Base-by-base conservation (phyloP, 176 grass and related monocot species). In the Pontederia paniculata region DNA sequence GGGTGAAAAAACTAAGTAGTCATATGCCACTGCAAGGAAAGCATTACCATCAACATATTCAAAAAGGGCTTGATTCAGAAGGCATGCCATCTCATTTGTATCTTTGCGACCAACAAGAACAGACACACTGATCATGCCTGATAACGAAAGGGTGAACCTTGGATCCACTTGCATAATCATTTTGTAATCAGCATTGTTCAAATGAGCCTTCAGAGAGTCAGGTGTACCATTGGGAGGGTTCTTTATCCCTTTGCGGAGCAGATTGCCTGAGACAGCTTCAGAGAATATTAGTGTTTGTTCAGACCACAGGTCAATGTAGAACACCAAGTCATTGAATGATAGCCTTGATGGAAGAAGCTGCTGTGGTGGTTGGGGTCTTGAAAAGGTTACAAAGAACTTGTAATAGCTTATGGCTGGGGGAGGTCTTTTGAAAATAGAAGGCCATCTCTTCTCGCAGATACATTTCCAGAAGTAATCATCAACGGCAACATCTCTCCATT, bases 221-320 rank as follows among this genome's bases (percentile, higher is more conserved):
- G 57, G 57, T 59, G n/a, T 42, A 8, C 57, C 57, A 11, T 23
- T 15, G 18, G 57, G 57, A 13, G 57, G 57, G 14, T 42, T 59
- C 57, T 42, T 42, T 59, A 59, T 59, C 2, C 57, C 57, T 43
- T 42, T 43, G 28, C 14, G 31, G 23, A 59, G 57, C 2, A 42
- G 28, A 18, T 13, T 59, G 31, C 57, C 57, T 8, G 57, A 42
- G 16, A 59, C 31, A 42, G 57, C 57, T 59, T 59, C 57, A 59
- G 57, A 59, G 25, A 59, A 59, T 59, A 59, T n/a, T 23, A 59
- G 20, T n/a, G 15, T 59, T 13, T 59, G 57, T 42, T 59, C 57
- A 1, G 57, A 59, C 57, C 57, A 59, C 8, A 59, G 57, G n/a
- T 59, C 57, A 17, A 59, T 59, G 22, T 59, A 59, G 57, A 59